phyloP scores from a whole-genome alignment of 2,329 filamentous ascomycete genomes.

The Aspergillus sp. region DNA sequence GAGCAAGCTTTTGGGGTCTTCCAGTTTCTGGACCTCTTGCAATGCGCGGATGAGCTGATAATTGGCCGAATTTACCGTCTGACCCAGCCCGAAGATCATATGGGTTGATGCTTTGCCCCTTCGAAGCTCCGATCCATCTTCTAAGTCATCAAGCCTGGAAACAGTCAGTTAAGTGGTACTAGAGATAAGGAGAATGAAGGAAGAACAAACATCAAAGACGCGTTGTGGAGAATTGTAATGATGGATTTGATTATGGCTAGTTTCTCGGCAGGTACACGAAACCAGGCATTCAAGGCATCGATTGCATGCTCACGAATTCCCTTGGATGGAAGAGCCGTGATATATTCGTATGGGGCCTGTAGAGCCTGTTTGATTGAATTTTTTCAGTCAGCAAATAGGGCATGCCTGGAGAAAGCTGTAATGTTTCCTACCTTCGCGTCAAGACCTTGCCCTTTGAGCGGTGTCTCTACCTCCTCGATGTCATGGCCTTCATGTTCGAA shows the following conservation, averaged over 20 bases:
- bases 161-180: background rate
- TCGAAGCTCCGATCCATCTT: constrained; percentile 43
- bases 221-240: constrained; percentile 38
- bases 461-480: no score
- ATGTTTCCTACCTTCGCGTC: no score
- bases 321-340: constrained; percentile 37
- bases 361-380: no score
- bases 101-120: constrained; percentile 44
- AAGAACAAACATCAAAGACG: constrained; percentile 34
- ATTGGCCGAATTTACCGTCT: constrained; percentile 48
- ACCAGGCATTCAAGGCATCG: constrained; percentile 39
- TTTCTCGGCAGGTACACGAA: constrained; percentile 31
- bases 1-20: no score
- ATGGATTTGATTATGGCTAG: constrained; percentile 36
- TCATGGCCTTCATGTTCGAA: no score
- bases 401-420: no score
- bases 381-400: no score
- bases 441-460: no score
- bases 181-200: background rate
- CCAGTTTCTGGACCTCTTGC: constrained; percentile 23
- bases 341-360: constrained; percentile 20
- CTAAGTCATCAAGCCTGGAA: constrained; percentile 44
- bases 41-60: constrained; percentile 40
- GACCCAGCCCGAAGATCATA: constrained; percentile 42
- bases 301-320: constrained; percentile 37